Base-by-base conservation (phyloP, 106 monocot genomes). In the Dactylorhiza incarnata region DNA sequence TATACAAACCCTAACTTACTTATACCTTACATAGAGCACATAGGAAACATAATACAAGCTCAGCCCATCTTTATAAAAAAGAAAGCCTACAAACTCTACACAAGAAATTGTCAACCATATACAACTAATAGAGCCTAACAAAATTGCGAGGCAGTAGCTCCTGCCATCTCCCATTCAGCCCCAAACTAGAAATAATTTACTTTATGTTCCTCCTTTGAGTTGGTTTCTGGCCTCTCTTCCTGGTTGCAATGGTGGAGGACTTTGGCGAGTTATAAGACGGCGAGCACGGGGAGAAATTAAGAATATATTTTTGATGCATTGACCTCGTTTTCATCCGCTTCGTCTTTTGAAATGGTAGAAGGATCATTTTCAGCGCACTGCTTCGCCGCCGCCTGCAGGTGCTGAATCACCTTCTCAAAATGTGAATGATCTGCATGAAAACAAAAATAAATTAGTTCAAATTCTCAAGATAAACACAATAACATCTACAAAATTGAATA, bases 331-430 rank as follows among this genome's bases (percentile, higher is more conserved):
- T 45, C 45, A 72, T 71, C 58, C 24, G 22, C 55, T 46, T 45
- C 70, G 20, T 70, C 70, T 45, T 53, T 10, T 54, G 68, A 68
- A 43, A 3, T 19, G 11, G 70, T 43, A 4, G 70, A 37, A 0
- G 11, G 23, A 58, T 46, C 45, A 3, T 24, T 19, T 71, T 45
- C 71, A 1, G 71, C 2, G 1, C 72, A 46, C 55, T 71, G 56
- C 46, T 71, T 56, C 20, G 77, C 77, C 29, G 50, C 14, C 52
- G 45, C 44, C 48, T 72, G 22, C 24, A 78, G 47, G 15, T 52
- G 49, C 25, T 71, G 71, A 43, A 74, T 74, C 37, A 68, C 74
- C 68, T 16, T 74, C 23, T 74, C 65, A 11, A 66, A 80, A 53
- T 80, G 54, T 14, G 68, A 68, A 67, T 49, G 50, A 26, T 75